A percentile compares a stretch with the other conserved stretches of the same genome.
phyloP scores from a whole-genome alignment of 257 asterid species.

The Misopates orontium region DNA sequence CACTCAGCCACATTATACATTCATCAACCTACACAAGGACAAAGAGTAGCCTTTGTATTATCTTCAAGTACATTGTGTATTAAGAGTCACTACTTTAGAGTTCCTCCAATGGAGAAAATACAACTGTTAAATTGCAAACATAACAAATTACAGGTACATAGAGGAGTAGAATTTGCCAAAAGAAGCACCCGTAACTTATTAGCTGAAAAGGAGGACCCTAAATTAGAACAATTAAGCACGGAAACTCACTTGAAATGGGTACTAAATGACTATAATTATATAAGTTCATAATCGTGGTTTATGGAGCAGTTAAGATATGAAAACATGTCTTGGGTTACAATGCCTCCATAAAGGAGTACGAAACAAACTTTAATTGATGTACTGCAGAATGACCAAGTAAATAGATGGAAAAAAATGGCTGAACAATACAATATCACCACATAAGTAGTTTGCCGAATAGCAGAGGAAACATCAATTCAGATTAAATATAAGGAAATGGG shows the following conservation, averaged over 20 bases:
- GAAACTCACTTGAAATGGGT: too few species aligned
- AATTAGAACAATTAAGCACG: neutral
- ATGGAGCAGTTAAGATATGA: neutral
- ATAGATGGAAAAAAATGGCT: too few species aligned
- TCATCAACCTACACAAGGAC: conserved; percentile 66
- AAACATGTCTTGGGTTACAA: neutral
- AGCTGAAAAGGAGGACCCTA: neutral
- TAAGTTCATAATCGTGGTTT: neutral
- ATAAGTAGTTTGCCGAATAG: neutral
- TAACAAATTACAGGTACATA: neutral
- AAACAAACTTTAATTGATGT: too few species aligned
- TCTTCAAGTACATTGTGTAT: neutral
- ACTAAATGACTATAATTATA: neutral
- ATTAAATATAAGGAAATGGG: neutral
- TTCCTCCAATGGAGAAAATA: neutral
- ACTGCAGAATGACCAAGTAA: neutral
- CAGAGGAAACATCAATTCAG: neutral
- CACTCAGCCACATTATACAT: conserved; percentile 90
- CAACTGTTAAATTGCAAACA: neutral
- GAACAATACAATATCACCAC: neutral
- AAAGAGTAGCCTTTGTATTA: neutral
- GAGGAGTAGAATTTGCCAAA: neutral
- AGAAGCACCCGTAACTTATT: too few species aligned
- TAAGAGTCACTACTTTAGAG: neutral
- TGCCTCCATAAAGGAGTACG: too few species aligned